phyloP scores from a whole-genome alignment of 2,329 filamentous ascomycete species.

The Exophiala dermatitidis region DNA sequence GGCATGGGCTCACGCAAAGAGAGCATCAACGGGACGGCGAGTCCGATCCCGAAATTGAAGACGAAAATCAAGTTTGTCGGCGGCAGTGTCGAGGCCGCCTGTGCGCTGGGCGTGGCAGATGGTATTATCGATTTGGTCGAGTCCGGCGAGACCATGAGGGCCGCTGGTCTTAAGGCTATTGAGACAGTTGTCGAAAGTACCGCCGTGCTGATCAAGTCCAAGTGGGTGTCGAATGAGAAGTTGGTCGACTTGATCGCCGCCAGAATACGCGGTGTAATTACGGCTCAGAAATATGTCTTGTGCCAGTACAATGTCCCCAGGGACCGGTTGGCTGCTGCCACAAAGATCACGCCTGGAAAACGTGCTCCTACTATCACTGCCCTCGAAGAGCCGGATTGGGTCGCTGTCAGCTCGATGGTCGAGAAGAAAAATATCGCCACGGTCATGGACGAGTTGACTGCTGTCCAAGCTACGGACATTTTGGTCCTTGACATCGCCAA shows the following conservation, averaged over 20 bases:
- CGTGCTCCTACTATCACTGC: constrained; percentile 86
- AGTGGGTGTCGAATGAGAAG: constrained; percentile 67
- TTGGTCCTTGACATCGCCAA: constrained; percentile 82
- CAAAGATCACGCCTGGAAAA: constrained; percentile 81
- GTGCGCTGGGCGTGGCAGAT: constrained; percentile 88
- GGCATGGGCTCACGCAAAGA: constrained; percentile 33
- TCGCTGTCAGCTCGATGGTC: constrained; percentile 91
- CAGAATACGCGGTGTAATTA: constrained; percentile 88
- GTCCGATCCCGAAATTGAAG: constrained; percentile 49
- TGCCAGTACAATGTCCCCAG: constrained; percentile 94
- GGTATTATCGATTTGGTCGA: constrained; percentile 97
- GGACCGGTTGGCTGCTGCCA: constrained; percentile 57
- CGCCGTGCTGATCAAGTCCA: constrained; percentile 87
- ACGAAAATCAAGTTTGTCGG: constrained; percentile 93
- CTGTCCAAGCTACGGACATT: constrained; percentile 74
- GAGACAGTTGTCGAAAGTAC: constrained; percentile 85
- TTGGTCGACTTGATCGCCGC: constrained; percentile 78
- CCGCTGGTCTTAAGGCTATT: constrained; percentile 86
- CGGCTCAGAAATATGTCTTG: constrained; percentile 84
- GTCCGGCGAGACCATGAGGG: constrained; percentile 97
- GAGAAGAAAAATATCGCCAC: constrained; percentile 76
- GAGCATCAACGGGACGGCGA: constrained; percentile 33
- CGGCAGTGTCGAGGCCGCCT: constrained; percentile 94
- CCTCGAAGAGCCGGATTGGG: constrained; percentile 83
- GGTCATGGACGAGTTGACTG: constrained; percentile 77